Conservation (phyloP, 768 basidiomycete species). For the Chalciporus chontae region DNA sequence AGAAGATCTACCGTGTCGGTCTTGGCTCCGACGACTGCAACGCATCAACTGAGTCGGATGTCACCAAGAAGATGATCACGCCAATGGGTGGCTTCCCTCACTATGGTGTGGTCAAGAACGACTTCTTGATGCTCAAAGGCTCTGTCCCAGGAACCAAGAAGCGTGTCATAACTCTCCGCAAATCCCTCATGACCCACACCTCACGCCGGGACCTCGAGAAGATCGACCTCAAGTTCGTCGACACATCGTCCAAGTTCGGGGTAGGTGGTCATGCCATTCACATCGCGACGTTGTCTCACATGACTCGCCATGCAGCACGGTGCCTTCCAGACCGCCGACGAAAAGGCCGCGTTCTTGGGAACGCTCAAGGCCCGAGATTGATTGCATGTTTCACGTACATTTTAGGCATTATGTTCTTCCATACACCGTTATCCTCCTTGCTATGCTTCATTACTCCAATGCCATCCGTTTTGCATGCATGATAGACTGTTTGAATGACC, state of each 20-base stretch:
- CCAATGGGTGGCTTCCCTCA: slow-evolving; percentile 99
- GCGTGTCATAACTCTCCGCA: slow-evolving; percentile 96
- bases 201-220: slow-evolving; percentile 96
- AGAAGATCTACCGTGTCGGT: slow-evolving; percentile 97
- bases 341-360: slow-evolving; percentile 94
- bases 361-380: slow-evolving; percentile 82
- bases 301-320: slow-evolving; percentile 60
- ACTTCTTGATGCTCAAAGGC: slow-evolving; percentile 96
- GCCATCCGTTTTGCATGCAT: slow-evolving; percentile 18
- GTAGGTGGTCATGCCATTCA: slow-evolving; percentile 43
- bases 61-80: slow-evolving; percentile 90
- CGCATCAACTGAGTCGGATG: slow-evolving; percentile 92
- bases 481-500: neutral
- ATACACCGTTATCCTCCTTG: slow-evolving; percentile 35
- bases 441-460: slow-evolving; percentile 38
- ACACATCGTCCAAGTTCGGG: slow-evolving; percentile 96
- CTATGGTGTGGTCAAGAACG: slow-evolving; percentile 98
- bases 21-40: slow-evolving; percentile 72
- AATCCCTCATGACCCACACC: slow-evolving; percentile 95
- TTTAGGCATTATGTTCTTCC: slow-evolving; percentile 35
- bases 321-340: slow-evolving; percentile 94
- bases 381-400: slow-evolving; percentile 41
- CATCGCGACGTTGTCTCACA: neutral
- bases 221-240: slow-evolving; percentile 97
- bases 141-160: slow-evolving; percentile 95